Evolutionary conservation across 2,329 filamentous ascomycete species (phyloP), one percentile per base, ranked within the genome.

Genomic region (Arthrinium puccinioides): DNA sequence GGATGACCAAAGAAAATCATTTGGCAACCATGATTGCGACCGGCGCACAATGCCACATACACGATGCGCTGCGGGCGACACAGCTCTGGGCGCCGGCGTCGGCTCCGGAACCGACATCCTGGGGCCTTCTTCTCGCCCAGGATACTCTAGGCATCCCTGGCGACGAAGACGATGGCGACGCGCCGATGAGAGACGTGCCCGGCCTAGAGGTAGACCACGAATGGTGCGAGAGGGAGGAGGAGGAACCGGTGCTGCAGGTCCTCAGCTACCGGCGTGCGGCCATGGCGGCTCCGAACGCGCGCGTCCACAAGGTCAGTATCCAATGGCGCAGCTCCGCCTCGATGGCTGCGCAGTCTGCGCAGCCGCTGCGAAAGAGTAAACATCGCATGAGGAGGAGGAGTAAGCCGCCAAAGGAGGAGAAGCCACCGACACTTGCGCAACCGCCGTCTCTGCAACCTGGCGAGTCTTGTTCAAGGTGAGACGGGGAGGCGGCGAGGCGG

Each of bases 1-100:
- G 31, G 20, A 33, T 33, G 21, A 33, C 20, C 31, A 33, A 33
- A 16, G 31, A 21, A 33, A 32, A 33, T 24, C 5, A 11, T 23
- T 33, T 24, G 14, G 14, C 3, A 33, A 16, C 9, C 31, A 33
- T 33, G 24, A 15, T 15, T 15, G 20, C n/a, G 16, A 51, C 51
- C 20, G 48, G 49, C 32, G 45, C 45, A 15, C 54, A 56, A 36
- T 57, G 53, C 46, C 53, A 54, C 18, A 47, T 57, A 19, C 53
- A 51, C n/a, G n/a, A n/a, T n/a, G n/a, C n/a, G n/a, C n/a, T n/a
- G n/a, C n/a, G n/a, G n/a, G n/a, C n/a, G n/a, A n/a, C n/a, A n/a
- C n/a, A n/a, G n/a, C n/a, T n/a, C n/a, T n/a, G n/a, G n/a, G n/a
- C n/a, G n/a, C n/a, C n/a, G n/a, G n/a, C n/a, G n/a, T n/a, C n/a